Percentiles rank a stretch among this genome's conserved stretches.
These are phyloP conservation scores for Populus tomentosa DNA, from an alignment of 441 rosid species.

Conservation along the genomic window DNA sequence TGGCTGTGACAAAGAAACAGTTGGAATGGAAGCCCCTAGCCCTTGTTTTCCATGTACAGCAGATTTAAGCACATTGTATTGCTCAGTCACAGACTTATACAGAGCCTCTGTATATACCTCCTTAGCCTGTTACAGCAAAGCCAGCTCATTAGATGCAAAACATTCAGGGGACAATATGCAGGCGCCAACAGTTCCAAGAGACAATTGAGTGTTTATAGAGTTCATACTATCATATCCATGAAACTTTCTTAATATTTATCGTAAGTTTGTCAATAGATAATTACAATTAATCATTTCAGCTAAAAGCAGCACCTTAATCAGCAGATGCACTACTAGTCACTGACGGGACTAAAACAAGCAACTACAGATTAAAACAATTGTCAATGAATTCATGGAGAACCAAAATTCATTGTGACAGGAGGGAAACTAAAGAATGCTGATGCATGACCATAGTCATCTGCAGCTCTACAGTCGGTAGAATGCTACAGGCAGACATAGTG, in stretches of 20 bases:
- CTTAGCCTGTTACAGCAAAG: constrained; percentile 54
- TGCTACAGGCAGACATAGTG: too few species aligned
- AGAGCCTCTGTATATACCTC: constrained; percentile 49
- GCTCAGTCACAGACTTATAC: constrained; percentile 57
- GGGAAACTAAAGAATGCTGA: neutral
- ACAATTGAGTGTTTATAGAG: neutral
- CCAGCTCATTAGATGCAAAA: constrained; percentile 5
- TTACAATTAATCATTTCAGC: neutral
- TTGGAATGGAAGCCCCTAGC: constrained; percentile 53
- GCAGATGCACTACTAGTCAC: neutral
- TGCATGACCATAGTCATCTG: neutral
- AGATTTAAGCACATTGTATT: constrained; percentile 59
- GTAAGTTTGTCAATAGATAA: neutral
- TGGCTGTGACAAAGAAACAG: constrained; percentile 72
- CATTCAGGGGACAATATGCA: constrained; percentile 3
- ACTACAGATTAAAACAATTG: neutral
- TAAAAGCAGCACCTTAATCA: neutral
- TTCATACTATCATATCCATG: neutral
- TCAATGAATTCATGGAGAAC: neutral
- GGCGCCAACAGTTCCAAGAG: neutral
- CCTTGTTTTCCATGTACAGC: constrained; percentile 63
- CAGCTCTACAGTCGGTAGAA: too few species aligned
- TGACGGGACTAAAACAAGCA: neutral
- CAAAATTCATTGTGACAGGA: neutral
- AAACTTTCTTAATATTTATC: too few species aligned